phyloP scores from a whole-genome alignment of 2,329 filamentous ascomycete genomes.

The Penicillium polonicum region DNA sequence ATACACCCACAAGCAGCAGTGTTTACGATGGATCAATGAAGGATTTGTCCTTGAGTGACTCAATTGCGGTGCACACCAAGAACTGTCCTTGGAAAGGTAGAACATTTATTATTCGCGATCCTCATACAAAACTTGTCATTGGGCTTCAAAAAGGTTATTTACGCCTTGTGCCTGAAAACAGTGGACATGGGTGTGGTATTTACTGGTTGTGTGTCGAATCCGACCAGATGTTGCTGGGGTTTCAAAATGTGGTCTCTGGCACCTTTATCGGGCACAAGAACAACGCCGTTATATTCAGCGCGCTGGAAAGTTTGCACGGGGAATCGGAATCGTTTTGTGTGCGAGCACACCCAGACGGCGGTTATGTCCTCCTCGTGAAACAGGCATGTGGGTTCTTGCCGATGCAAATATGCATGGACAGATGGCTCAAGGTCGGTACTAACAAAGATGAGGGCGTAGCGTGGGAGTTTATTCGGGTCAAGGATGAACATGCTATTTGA shows the following conservation, averaged over 20 bases:
- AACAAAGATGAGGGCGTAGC: not conserved
- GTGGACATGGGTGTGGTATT: not conserved
- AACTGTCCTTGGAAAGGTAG: not conserved
- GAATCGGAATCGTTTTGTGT: not conserved
- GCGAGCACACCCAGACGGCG: not conserved
- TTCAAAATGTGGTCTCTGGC: not conserved
- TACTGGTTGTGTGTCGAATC: not conserved
- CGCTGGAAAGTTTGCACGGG: not conserved
- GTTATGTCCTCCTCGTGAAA: not conserved
- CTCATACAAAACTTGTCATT: not conserved
- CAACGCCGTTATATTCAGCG: not conserved
- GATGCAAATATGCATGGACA: not conserved
- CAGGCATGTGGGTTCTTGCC: not conserved
- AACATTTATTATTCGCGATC: not conserved
- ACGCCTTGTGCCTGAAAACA: not conserved
- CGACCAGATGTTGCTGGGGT: not conserved
- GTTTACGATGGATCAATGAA: no score
- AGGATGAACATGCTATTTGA: not conserved
- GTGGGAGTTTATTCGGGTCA: not conserved
- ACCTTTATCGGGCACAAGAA: not conserved
- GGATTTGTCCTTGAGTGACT: no score
- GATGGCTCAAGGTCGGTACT: fast-evolving
- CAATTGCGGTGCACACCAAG: not conserved
- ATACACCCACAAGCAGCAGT: not conserved
- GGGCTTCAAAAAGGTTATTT: not conserved